Base-by-base conservation (phyloP, 768 basidiomycete genomes). In the Crassisporium funariophilum region DNA sequence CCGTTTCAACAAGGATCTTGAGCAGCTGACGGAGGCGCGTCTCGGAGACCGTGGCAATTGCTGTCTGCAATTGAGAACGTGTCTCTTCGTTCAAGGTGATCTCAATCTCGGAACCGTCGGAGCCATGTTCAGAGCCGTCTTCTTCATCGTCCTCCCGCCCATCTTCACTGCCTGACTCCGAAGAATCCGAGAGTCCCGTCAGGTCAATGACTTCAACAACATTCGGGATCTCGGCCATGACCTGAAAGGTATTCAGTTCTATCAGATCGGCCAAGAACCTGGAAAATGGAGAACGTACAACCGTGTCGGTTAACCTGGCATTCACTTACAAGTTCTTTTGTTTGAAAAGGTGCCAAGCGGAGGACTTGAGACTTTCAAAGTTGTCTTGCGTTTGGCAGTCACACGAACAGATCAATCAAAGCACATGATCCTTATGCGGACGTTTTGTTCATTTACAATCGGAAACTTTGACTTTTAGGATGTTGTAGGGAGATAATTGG, bases 161-260 rank as follows among this genome's bases (percentile, higher is more conserved):
- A 15, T 57, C 58, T 19, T 48, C 58, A 13, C 40, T 47, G 4
- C 54, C 52, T 15, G 47, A 50, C 25, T 54, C 67, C 13, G 68
- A 65, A 13, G 67, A 70, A 13, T 70, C 69, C 23, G 71, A 65
- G 29, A 71, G 58, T 12, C 63, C 66, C 13, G 75, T 77, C 50
- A 77, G 58, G 62, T 77, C 75, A 53, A 77, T 77, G 37, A 77
- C 57, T 59, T 71, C 71, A 39, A 60, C 58, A 48, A 57, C 60
- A 31, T 47, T 52, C 35, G 55, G 52, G 47, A 52, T 49, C 55
- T 50, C 46, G 46, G 49, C 40, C 52, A 64, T 66, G 53, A 54
- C 59, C 62, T 63, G 39, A 44, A 41, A 27, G 38, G 49, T 24
- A 42, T 54, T 23, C n/a, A 10, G 25, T 29, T 11, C 27, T 5